These are phyloP conservation scores for Leptographium radiaticola DNA, from an alignment of 2,329 filamentous ascomycete species.

Conservation along the genomic window DNA sequence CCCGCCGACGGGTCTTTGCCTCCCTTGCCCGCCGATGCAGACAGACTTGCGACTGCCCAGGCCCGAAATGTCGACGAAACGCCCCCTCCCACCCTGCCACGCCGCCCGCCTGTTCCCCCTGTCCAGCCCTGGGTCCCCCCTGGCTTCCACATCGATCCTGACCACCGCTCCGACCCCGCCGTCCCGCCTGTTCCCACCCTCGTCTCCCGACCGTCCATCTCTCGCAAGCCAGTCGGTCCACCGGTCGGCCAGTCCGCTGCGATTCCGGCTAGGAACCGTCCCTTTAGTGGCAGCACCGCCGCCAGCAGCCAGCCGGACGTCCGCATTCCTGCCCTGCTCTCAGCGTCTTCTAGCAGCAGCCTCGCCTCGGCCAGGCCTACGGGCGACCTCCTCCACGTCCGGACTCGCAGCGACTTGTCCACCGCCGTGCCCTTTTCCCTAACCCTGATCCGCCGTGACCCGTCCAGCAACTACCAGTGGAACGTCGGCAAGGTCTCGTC, in stretches of 20 bases:
- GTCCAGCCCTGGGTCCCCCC: slow-evolving; percentile 7
- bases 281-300: neutral
- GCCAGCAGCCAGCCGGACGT: neutral
- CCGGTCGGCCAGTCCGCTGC: neutral
- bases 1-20: too few species aligned
- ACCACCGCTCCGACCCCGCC: neutral
- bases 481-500: slow-evolving; percentile 57
- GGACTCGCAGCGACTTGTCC: slow-evolving; percentile 13
- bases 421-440: slow-evolving; percentile 34
- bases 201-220: neutral
- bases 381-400: neutral
- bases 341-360: neutral
- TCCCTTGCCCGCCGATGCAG: too few species aligned
- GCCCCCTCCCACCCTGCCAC: neutral
- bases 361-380: neutral
- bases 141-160: slow-evolving; percentile 6
- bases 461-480: slow-evolving; percentile 56
- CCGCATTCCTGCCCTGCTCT: neutral
- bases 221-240: slow-evolving; percentile 4
- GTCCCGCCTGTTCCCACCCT: neutral
- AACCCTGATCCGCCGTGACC: slow-evolving; percentile 62
- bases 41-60: too few species aligned
- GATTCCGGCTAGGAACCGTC: too few species aligned
- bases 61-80: too few species aligned
- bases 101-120: neutral